Evolutionary conservation across 768 basidiomycete species (phyloP), one percentile per base, ranked within the genome.

Genomic region (Leccinum barrowsii): DNA sequence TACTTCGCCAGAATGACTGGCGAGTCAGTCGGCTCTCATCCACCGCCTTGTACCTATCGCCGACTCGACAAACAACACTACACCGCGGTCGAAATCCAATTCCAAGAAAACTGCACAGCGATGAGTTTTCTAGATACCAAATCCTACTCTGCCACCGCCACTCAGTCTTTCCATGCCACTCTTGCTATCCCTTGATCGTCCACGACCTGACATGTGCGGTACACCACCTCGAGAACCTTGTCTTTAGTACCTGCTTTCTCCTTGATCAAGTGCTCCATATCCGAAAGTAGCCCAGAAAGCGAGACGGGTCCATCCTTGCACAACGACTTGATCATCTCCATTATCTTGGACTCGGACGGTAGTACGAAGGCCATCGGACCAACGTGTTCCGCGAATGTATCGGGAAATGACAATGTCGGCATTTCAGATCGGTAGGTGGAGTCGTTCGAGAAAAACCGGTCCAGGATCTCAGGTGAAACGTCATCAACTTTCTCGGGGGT

Each of bases 261-360:
- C 46, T 64, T 62, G 34, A 61, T 22, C 40, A 74, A 21, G 17
- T 17, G 19, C 28, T 65, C 63, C 70, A 74, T 57, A 10, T 62
- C 50, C 15, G 55, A 61, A 32, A 73, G 65, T 19, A 73, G 32
- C 28, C 37, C 50, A 7, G 68, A 52, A 40, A 73, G 62, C 6
- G 63, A 32, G 21, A 63, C 64, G 52, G 66, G 81, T 74, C 55
- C 94, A 86, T 60, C 73, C 54, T 55, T 57, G 56, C 63, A 67
- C 4, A 52, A 54, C 15, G 60, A 37, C 56, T 34, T 78, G 44
- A 98, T 86, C 42, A 87, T 72, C 17, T 78, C 73, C 48, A 82
- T 77, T 61, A 99, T 86, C 63, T 87, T 85, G 46, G 77, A 73
- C 70, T 98, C 94, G 13, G 85, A 83, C 1, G 94, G 96, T 49